Evolutionary conservation across 2,329 filamentous ascomycete genomes (phyloP).

Genomic region (Cytospora piceicola): DNA sequence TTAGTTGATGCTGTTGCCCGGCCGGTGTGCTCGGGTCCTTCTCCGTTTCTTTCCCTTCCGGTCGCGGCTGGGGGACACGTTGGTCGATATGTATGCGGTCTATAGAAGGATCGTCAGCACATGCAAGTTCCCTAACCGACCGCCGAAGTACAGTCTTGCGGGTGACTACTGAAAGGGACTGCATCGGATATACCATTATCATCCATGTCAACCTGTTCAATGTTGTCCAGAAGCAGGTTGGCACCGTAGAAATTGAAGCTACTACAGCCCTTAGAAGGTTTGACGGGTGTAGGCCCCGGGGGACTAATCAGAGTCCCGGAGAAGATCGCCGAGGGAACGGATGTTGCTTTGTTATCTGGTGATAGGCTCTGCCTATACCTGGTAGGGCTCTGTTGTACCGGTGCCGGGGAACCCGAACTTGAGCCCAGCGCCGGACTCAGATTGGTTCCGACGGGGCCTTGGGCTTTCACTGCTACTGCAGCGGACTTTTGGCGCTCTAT

Average conservation of each 20-base stretch:
- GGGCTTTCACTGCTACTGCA: conserved; percentile 1
- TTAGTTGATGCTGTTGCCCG: not conserved
- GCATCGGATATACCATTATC: not conserved
- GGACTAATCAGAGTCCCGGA: not conserved
- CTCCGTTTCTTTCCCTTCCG: not conserved
- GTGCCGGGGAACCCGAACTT: not conserved
- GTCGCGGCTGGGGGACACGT: not conserved
- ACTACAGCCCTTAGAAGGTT: not conserved
- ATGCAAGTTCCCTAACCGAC: not conserved
- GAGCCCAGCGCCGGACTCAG: not conserved
- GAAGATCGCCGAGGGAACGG: not conserved
- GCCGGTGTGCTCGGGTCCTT: not conserved
- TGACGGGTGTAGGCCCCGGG: not conserved
- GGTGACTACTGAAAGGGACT: not conserved
- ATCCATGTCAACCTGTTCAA: not conserved
- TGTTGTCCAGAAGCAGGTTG: not conserved
- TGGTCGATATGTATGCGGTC: not conserved
- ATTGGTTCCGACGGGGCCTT: not conserved
- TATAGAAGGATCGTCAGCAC: not conserved
- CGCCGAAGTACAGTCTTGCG: not conserved
- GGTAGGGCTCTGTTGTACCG: not conserved
- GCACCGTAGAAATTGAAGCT: not conserved
- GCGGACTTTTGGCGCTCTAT: not conserved
- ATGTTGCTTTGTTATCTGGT: not conserved
- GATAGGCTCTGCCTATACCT: not conserved